phyloP scores from a whole-genome alignment of 2,329 filamentous ascomycete species.

The Anthostomella pinea region DNA sequence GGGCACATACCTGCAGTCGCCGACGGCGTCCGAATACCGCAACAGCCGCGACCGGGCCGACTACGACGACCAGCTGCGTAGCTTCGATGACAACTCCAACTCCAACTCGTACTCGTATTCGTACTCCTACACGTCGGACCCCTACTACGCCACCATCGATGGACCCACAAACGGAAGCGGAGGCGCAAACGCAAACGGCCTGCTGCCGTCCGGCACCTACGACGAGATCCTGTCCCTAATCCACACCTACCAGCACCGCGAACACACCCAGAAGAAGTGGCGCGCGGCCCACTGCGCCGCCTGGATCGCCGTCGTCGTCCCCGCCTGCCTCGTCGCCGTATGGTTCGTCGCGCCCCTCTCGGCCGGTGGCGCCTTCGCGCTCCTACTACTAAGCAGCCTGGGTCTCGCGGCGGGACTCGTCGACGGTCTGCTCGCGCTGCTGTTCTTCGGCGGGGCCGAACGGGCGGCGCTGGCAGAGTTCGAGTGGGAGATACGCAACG shows the following conservation, averaged over 20 bases:
- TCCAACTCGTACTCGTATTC: no score
- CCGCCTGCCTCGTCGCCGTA: slow-evolving; percentile 74
- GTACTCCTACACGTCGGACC: no score
- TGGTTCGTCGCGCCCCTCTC: slow-evolving; percentile 95
- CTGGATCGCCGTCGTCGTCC: slow-evolving; percentile 64
- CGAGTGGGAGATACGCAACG: slow-evolving; percentile 83
- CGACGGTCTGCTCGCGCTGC: slow-evolving; percentile 79
- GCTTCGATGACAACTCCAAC: no score
- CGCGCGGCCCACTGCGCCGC: slow-evolving; percentile 71
- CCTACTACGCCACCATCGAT: no score
- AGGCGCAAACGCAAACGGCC: slow-evolving; percentile 12
- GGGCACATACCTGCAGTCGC: slow-evolving; percentile 40
- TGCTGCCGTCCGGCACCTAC: slow-evolving; percentile 53
- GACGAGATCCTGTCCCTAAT: slow-evolving; percentile 73
- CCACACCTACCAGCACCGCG: slow-evolving; percentile 64
- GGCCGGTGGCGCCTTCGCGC: slow-evolving; percentile 72
- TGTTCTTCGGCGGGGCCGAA: slow-evolving; percentile 87
- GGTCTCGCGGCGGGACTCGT: slow-evolving; percentile 72
- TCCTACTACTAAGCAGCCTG: slow-evolving; percentile 77
- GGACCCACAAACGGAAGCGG: no score
- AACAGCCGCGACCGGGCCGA: slow-evolving; percentile 22
- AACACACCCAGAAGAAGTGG: slow-evolving; percentile 67
- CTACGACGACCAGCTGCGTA: slow-evolving; percentile 34
- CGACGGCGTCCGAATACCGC: slow-evolving; percentile 31
- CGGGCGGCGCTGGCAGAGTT: slow-evolving; percentile 83